A percentile compares a stretch with the other conserved stretches of the same genome.
Conservation (phyloP, 768 basidiomycete species). For the Lepiota venenata region DNA sequence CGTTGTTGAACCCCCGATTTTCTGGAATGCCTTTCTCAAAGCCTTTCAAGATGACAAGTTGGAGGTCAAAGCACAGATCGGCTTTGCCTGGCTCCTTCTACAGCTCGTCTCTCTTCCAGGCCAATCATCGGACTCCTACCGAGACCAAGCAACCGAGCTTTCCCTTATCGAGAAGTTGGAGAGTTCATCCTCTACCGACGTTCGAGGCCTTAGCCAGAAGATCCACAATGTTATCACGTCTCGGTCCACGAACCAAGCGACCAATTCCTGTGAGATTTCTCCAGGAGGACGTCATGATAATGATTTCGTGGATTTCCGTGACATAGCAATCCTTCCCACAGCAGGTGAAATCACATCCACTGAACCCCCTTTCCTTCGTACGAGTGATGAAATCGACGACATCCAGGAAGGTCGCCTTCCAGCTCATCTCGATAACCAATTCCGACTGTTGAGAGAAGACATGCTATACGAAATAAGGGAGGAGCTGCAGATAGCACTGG, state of each 20-base stretch:
- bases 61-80: conserved; percentile 27
- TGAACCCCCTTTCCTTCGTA: conserved; percentile 46
- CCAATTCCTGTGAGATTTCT: not conserved
- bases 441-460: conserved; percentile 61
- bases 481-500: conserved; percentile 41
- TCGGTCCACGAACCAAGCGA: not conserved
- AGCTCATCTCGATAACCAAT: conserved; percentile 62
- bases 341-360: conserved; percentile 49
- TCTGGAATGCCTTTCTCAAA: conserved; percentile 38
- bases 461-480: conserved; percentile 58
- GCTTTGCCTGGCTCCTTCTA: conserved; percentile 48
- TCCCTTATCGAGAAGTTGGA: conserved; percentile 25
- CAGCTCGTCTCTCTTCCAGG: conserved; percentile 41
- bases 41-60: conserved; percentile 33
- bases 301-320: conserved; percentile 56
- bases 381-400: conserved; percentile 40
- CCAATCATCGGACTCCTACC: conserved; percentile 31
- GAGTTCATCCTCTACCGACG: conserved; percentile 19
- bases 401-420: conserved; percentile 33
- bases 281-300: conserved; percentile 74
- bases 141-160: conserved; percentile 30
- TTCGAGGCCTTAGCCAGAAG: conserved; percentile 30
- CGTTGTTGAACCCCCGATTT: conserved; percentile 49
- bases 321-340: conserved; percentile 63
- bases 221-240: conserved; percentile 30